phyloP scores from a whole-genome alignment of 2,329 filamentous ascomycete genomes.

The Ophiostoma piceae region DNA sequence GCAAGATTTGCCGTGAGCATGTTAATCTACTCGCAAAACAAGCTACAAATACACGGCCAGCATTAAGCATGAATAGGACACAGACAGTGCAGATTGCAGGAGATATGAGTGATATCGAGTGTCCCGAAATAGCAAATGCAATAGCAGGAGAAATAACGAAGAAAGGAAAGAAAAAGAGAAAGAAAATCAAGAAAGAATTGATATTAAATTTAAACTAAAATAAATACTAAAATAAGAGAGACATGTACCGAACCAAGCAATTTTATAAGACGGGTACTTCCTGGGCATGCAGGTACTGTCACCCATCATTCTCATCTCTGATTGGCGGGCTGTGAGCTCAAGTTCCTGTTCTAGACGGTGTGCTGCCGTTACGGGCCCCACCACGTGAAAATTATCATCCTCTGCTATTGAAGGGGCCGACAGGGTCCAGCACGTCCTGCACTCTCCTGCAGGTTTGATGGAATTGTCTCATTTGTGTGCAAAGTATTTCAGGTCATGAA shows the following conservation, averaged over 20 bases:
- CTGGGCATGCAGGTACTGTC: slow-evolving; percentile 12
- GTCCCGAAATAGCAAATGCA: neutral
- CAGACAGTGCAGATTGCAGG: neutral
- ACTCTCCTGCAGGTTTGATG: neutral
- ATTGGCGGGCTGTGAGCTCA: neutral
- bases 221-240: neutral
- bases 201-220: neutral
- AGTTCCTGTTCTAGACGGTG: slow-evolving; percentile 4
- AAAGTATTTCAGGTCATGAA: neutral
- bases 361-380: neutral
- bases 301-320: neutral
- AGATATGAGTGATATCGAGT: neutral
- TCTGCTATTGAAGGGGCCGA: neutral
- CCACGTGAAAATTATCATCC: neutral
- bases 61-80: slow-evolving; percentile 4
- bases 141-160: neutral
- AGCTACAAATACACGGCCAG: neutral
- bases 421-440: slow-evolving; percentile 3
- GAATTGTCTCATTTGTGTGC: slow-evolving; percentile 6
- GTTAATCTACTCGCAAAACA: neutral
- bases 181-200: neutral
- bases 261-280: slow-evolving; percentile 7
- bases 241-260: neutral
- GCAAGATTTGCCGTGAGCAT: neutral
- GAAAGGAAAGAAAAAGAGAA: neutral